Conservation (phyloP, 2,329 filamentous ascomycete genomes). For the Sporothrix euskadiensis region DNA sequence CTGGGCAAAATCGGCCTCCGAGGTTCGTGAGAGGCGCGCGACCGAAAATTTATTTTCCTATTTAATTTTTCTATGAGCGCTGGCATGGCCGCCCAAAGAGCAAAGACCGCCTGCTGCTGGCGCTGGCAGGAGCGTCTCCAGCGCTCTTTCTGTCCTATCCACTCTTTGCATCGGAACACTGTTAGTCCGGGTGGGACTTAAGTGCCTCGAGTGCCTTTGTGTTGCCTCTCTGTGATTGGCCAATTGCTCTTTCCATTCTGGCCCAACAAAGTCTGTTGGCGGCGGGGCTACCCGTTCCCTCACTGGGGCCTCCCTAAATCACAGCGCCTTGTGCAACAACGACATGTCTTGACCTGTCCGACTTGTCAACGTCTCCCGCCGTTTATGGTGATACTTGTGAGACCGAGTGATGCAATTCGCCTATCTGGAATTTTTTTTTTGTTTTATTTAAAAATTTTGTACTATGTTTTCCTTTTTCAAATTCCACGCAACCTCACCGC, state of each 20-base stretch:
- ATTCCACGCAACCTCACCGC: not conserved
- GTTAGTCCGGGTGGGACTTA: conserved; percentile 26
- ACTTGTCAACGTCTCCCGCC: not conserved
- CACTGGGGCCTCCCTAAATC: not conserved
- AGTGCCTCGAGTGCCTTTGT: not conserved
- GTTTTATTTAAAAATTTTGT: too few relatives aligned
- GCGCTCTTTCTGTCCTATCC: not conserved
- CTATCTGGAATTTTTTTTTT: not conserved
- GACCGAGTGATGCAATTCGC: not conserved
- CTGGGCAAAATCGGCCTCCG: conserved; percentile 14
- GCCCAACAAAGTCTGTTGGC: not conserved
- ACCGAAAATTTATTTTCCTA: conserved; percentile 27
- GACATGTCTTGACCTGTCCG: not conserved
- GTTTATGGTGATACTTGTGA: not conserved
- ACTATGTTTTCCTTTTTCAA: not conserved
- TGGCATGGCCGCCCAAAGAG: not conserved
- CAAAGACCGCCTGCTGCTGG: not conserved
- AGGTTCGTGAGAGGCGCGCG: conserved; percentile 26
- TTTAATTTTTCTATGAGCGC: conserved; percentile 23
- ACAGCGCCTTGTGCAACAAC: not conserved
- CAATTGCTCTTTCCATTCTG: not conserved
- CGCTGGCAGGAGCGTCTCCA: not conserved
- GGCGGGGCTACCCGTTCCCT: not conserved
- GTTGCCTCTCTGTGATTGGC: not conserved
- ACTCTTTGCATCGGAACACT: conserved; percentile 15